Percentiles rank a stretch among this genome's conserved stretches.
Evolutionary conservation across 2,329 filamentous ascomycete genomes (phyloP).

Genomic region (Colletotrichum destructivum): DNA sequence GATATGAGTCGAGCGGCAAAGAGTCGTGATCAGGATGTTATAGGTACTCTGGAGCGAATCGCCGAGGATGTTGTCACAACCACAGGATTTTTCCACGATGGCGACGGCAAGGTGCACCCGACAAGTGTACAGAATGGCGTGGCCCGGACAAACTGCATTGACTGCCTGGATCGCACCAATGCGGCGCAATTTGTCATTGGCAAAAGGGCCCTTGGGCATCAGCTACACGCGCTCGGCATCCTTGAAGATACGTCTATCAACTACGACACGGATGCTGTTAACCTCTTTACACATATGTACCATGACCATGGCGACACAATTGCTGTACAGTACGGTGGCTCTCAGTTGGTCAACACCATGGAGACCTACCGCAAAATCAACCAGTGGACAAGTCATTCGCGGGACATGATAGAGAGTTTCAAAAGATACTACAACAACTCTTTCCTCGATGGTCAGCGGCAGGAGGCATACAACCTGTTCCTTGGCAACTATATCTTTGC

Average conservation of each 20-base stretch:
- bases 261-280: conserved; percentile 96
- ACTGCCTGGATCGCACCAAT: conserved; percentile 97
- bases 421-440: conserved; percentile 99
- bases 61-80: conserved; percentile 87
- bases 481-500: conserved; percentile 94
- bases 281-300: conserved; percentile 98
- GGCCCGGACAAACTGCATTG: conserved; percentile 96
- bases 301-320: conserved; percentile 98
- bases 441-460: conserved; percentile 96
- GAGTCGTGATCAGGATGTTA: conserved; percentile 92
- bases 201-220: conserved; percentile 91
- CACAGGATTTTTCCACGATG: conserved; percentile 97
- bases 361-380: conserved; percentile 99
- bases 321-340: conserved; percentile 96
- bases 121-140: conserved; percentile 89
- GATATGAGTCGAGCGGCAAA: conserved; percentile 99
- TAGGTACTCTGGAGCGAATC: conserved; percentile 90
- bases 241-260: conserved; percentile 84
- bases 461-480: conserved; percentile 98
- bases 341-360: conserved; percentile 98
- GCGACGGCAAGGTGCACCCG: conserved; percentile 76
- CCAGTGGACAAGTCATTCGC: conserved; percentile 96
- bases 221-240: conserved; percentile 92
- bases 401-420: conserved; percentile 99
- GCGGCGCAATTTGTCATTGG: conserved; percentile 98